Percentiles rank a stretch among this genome's conserved stretches.
Conservation (phyloP, 2,329 filamentous ascomycete species). For the Colletotrichum liaoningense region DNA sequence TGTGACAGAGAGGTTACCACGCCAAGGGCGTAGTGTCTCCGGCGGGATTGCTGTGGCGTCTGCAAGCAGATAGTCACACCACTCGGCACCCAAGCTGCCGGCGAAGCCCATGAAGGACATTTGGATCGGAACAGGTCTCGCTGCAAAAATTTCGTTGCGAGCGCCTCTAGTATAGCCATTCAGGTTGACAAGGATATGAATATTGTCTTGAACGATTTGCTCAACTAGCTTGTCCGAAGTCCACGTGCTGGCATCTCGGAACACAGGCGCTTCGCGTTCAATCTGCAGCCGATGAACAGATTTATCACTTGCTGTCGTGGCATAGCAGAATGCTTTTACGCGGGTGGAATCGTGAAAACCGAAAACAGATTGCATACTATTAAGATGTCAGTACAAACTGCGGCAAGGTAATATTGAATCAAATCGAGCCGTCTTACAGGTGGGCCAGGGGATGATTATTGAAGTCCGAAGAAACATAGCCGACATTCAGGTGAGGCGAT, state of each 20-base stretch:
- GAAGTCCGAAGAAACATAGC: slow-evolving; percentile 98
- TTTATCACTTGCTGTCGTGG: slow-evolving; percentile 90
- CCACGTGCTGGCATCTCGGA: slow-evolving; percentile 90
- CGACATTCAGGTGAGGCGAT: slow-evolving; percentile 85
- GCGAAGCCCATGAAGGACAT: slow-evolving; percentile 99
- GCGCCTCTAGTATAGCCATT: slow-evolving; percentile 97
- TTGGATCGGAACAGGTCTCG: slow-evolving; percentile 92
- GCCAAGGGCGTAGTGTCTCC: slow-evolving; percentile 82
- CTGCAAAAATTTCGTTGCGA: slow-evolving; percentile 97
- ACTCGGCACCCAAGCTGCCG: slow-evolving; percentile 93
- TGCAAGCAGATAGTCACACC: slow-evolving; percentile 97
- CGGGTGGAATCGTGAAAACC: slow-evolving; percentile 82
- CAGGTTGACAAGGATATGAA: slow-evolving; percentile 96
- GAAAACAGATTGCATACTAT: slow-evolving; percentile 95
- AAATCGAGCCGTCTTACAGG: slow-evolving; percentile 61
- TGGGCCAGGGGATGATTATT: slow-evolving; percentile 98
- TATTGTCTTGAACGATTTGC: slow-evolving; percentile 87
- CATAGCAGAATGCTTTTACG: slow-evolving; percentile 92
- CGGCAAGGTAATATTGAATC: not conserved
- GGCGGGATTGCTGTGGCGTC: slow-evolving; percentile 88
- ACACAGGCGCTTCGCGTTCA: slow-evolving; percentile 90
- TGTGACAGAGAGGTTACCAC: slow-evolving; percentile 78
- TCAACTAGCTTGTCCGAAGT: slow-evolving; percentile 83
- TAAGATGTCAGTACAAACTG: slow-evolving; percentile 22
- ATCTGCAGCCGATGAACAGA: slow-evolving; percentile 93